Percentiles rank a stretch among this genome's conserved stretches.
Evolutionary conservation across 2,329 filamentous ascomycete genomes (phyloP).

Genomic region (Rhynchosporium secalis): DNA sequence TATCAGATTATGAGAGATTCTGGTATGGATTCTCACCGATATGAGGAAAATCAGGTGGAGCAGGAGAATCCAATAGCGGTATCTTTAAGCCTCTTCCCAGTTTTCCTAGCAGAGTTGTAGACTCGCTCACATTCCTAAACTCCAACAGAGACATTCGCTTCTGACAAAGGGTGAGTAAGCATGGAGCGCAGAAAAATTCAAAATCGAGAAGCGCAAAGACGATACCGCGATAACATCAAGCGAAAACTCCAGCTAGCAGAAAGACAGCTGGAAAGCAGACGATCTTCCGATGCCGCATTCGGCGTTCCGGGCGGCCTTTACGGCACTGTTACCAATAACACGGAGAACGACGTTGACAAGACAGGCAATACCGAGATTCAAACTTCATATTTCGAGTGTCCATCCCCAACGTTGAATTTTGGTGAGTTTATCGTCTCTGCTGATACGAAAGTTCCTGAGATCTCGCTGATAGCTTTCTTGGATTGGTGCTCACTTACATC

Average conservation of each 20-base stretch:
- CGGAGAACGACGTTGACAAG: background rate
- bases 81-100: too few species aligned
- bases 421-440: background rate
- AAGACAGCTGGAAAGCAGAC: background rate
- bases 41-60: too few species aligned
- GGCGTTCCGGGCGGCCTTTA: background rate
- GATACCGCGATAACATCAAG: slow-evolving; percentile 11
- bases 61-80: too few species aligned
- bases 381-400: background rate
- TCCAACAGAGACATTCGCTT: too few species aligned
- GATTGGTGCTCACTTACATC: background rate
- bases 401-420: background rate
- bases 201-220: slow-evolving; percentile 5
- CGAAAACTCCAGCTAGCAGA: slow-evolving; percentile 7
- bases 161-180: too few species aligned
- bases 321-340: background rate
- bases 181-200: slow-evolving; percentile 10
- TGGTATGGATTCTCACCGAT: background rate
- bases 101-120: too few species aligned
- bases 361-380: too few species aligned
- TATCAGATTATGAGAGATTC: background rate
- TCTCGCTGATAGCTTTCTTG: background rate
- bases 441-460: background rate
- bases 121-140: too few species aligned
- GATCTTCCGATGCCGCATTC: too few species aligned